Percentiles rank a stretch among this genome's conserved stretches.
Conservation (phyloP, 768 basidiomycete species). For the Panaeolus cyanescens region DNA sequence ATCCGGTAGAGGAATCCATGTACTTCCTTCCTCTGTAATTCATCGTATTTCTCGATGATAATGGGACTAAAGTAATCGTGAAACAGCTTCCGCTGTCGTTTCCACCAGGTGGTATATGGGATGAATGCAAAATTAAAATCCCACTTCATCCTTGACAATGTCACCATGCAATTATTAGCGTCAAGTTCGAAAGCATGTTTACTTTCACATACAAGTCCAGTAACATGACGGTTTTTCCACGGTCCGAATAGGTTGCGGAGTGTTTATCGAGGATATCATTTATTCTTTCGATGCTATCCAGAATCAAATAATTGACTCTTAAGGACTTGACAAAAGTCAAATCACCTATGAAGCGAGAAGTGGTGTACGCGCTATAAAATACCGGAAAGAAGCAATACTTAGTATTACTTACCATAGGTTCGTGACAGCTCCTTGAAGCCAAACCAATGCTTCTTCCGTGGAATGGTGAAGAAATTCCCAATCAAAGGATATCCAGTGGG, state of each 20-base stretch:
- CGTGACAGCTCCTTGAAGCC: conserved; percentile 42
- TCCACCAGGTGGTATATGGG: conserved; percentile 53
- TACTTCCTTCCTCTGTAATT: conserved; percentile 45
- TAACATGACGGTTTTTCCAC: conserved; percentile 47
- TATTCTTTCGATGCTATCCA: conserved; percentile 43
- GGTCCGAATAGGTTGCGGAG: conserved; percentile 57
- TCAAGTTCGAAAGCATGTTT: too few species aligned
- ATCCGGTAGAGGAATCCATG: conserved; percentile 46
- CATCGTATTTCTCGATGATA: conserved; percentile 40
- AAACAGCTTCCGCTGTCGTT: conserved; percentile 52
- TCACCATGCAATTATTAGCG: not conserved
- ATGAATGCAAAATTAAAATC: conserved; percentile 59
- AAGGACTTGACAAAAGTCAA: conserved; percentile 55
- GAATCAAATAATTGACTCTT: conserved; percentile 40
- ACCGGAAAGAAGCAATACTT: not conserved
- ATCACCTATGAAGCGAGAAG: conserved; percentile 39
- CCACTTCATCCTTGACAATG: conserved; percentile 31
- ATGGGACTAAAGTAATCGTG: conserved; percentile 51
- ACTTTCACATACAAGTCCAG: conserved; percentile 50
- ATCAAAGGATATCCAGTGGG: conserved; percentile 52
- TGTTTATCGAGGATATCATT: conserved; percentile 59
- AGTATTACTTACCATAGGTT: conserved; percentile 38
- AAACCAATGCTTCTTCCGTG: conserved; percentile 35
- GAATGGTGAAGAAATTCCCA: conserved; percentile 53
- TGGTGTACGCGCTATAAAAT: too few species aligned